Percentiles rank a stretch among this genome's conserved stretches.
These are phyloP conservation scores for Fusarium guadeloupense DNA, from an alignment of 2,329 filamentous ascomycete genomes.

Conservation along the genomic window DNA sequence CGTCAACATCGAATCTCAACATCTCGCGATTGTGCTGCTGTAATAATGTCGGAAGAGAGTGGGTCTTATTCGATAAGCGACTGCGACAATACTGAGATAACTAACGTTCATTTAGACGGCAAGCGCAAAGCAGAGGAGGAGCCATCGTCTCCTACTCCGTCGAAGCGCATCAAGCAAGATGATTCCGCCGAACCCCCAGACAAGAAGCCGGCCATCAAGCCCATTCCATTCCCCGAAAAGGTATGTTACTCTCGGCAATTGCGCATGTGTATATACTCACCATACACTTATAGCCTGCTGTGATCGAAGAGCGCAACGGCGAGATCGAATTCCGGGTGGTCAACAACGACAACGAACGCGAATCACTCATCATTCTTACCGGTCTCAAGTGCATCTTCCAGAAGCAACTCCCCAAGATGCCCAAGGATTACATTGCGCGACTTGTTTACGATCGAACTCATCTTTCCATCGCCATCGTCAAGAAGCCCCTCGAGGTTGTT, in stretches of 20 bases:
- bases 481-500: constrained; percentile 94
- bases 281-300: constrained; percentile 70
- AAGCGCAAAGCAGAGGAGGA: constrained; percentile 81
- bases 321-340: constrained; percentile 98
- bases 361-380: constrained; percentile 92
- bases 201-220: constrained; percentile 65
- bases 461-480: constrained; percentile 95
- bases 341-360: constrained; percentile 90
- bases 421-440: constrained; percentile 97
- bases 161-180: constrained; percentile 71
- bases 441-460: constrained; percentile 98
- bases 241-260: constrained; percentile 50
- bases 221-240: constrained; percentile 91
- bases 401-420: constrained; percentile 98
- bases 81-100: not conserved
- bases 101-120: constrained; percentile 51
- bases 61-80: not conserved
- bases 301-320: constrained; percentile 90
- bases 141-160: constrained; percentile 66
- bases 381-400: constrained; percentile 98
- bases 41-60: constrained; percentile 43
- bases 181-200: constrained; percentile 46
- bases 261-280: constrained; percentile 4
- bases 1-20: constrained; percentile 2
- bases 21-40: constrained; percentile 1